These are phyloP conservation scores for Batkoa obscura DNA, from an alignment of 371 early-diverging fungal species.

Conservation along the genomic window DNA sequence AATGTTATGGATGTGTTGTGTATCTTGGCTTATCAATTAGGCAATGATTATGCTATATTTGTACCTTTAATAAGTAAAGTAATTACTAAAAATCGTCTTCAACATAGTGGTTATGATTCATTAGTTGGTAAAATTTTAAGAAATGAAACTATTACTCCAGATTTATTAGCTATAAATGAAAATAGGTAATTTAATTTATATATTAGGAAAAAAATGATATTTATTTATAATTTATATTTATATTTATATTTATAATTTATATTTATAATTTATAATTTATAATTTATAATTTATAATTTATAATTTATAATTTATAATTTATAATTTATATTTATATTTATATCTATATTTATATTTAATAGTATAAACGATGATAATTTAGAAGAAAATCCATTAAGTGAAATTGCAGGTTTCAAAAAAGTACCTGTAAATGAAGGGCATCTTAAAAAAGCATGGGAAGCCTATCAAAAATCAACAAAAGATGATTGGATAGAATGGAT, in stretches of 20 bases:
- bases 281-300: too few species aligned
- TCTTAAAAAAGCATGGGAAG: conserved; percentile 85
- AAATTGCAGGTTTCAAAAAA: conserved; percentile 20
- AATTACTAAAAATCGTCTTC: background rate
- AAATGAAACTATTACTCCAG: background rate
- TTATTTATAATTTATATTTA: too few species aligned
- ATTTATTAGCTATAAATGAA: background rate
- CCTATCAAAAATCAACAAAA: conserved; percentile 69
- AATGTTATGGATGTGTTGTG: conserved; percentile 69
- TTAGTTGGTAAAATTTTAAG: background rate
- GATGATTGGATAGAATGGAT: conserved; percentile 98
- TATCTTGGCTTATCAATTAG: conserved; percentile 67
- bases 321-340: too few species aligned
- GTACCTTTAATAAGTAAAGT: conserved; percentile 42
- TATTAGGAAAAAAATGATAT: too few species aligned
- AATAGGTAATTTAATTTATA: background rate
- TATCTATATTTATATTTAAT: too few species aligned
- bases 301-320: too few species aligned
- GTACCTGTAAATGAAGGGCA: conserved; percentile 74
- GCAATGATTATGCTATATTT: conserved; percentile 74
- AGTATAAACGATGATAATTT: too few species aligned
- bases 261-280: too few species aligned
- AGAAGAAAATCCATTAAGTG: background rate
- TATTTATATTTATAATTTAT: too few species aligned
- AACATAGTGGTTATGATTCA: background rate